Conservation (phyloP, 345 rosid species). For the Dipteronia dyeriana region DNA sequence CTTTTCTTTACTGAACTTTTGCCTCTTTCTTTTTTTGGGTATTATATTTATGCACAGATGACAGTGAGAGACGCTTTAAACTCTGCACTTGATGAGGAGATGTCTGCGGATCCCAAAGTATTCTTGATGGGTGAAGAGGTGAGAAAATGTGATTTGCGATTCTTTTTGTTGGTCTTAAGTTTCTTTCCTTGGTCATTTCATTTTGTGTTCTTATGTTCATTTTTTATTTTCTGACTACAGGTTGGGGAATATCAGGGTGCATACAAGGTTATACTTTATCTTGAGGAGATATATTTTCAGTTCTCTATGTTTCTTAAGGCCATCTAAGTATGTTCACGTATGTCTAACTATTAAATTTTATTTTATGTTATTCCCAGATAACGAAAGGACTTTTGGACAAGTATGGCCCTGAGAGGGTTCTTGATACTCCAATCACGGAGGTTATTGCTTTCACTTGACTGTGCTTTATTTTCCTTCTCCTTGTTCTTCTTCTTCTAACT, state of each 20-base stretch:
- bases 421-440: slow-evolving; percentile 96
- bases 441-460: slow-evolving; percentile 30
- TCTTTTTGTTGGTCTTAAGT: not conserved
- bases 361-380: slow-evolving; percentile 38
- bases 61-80: slow-evolving; percentile 79
- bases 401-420: slow-evolving; percentile 93
- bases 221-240: slow-evolving; percentile 39
- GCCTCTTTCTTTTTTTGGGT: not conserved
- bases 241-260: slow-evolving; percentile 99
- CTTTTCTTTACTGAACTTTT: not conserved
- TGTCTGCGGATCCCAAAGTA: slow-evolving; percentile 93
- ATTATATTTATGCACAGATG: slow-evolving; percentile 46
- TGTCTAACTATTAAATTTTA: slow-evolving; percentile 11
- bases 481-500: not conserved
- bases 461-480: not conserved
- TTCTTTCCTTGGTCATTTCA: not conserved
- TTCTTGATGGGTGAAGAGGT: slow-evolving; percentile 98
- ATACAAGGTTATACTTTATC: slow-evolving; percentile 69
- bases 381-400: slow-evolving; percentile 80
- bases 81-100: slow-evolving; percentile 92
- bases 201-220: slow-evolving; percentile 16
- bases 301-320: not conserved
- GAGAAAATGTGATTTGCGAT: slow-evolving; percentile 6
- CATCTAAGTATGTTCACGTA: not conserved
- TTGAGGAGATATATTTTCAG: slow-evolving; percentile 8